Conservation (phyloP, 805 yeast genomes). For the Nakazawaea pomicola region DNA sequence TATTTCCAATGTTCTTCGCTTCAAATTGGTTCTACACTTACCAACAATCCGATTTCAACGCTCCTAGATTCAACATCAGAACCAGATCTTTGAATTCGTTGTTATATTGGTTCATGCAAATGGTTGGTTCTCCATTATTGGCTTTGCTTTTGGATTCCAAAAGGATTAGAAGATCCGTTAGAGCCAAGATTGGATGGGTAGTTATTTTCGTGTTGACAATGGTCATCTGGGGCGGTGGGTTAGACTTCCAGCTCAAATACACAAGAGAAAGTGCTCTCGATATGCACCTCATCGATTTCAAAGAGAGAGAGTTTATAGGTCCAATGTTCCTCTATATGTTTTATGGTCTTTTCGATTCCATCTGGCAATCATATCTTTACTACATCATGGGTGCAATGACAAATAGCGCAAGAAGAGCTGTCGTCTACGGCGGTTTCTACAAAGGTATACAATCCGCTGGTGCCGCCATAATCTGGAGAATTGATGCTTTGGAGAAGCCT, state of each 20-base stretch:
- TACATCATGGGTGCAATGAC: conserved; percentile 58
- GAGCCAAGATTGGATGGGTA: conserved; percentile 43
- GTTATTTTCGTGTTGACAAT: conserved; percentile 34
- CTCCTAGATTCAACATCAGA: conserved; percentile 49
- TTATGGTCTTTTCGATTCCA: conserved; percentile 56
- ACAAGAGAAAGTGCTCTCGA: conserved; percentile 21
- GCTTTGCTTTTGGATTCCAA: conserved; percentile 45
- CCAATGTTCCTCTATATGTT: conserved; percentile 59
- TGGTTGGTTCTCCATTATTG: conserved; percentile 48
- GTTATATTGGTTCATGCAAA: conserved; percentile 57
- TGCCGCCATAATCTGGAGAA: conserved; percentile 56
- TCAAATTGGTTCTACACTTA: conserved; percentile 67
- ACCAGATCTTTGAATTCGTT: conserved; percentile 58
- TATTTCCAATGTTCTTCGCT: conserved; percentile 59
- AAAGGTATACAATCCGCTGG: conserved; percentile 64
- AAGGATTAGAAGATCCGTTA: conserved; percentile 32
- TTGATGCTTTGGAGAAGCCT: conserved; percentile 35
- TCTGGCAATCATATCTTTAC: conserved; percentile 53
- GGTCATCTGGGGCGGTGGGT: conserved; percentile 59
- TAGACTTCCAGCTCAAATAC: conserved; percentile 11
- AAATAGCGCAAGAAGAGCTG: conserved; percentile 50
- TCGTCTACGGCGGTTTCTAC: conserved; percentile 57
- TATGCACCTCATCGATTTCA: conserved; percentile 37
- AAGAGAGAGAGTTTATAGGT: conserved; percentile 43
- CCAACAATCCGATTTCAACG: conserved; percentile 55